phyloP scores from a whole-genome alignment of 2,329 filamentous ascomycete genomes.

The Lachnellula hyalina region DNA sequence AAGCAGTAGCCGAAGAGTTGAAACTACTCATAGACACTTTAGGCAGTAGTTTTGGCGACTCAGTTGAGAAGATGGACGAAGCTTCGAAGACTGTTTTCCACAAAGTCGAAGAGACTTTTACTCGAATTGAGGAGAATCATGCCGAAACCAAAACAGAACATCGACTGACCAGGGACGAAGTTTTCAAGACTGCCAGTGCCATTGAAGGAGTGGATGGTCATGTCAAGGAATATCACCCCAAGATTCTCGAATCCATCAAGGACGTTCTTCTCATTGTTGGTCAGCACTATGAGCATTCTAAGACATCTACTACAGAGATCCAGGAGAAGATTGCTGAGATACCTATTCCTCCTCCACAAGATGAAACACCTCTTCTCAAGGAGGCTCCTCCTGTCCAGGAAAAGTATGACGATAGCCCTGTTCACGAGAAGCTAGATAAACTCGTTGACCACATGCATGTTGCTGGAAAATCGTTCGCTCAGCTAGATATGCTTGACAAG shows the following conservation, averaged over 20 bases:
- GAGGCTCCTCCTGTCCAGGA: conserved; percentile 39
- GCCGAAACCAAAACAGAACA: conserved; percentile 72
- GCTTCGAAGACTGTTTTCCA: conserved; percentile 83
- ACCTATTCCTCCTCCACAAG: conserved; percentile 39
- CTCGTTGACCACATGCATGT: conserved; percentile 60
- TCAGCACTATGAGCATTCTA: conserved; percentile 85
- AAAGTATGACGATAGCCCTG: conserved; percentile 59
- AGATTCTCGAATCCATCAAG: conserved; percentile 79
- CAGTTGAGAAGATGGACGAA: conserved; percentile 79
- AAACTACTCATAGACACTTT: conserved; percentile 82
- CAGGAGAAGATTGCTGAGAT: conserved; percentile 52
- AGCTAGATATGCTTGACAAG: conserved; percentile 78
- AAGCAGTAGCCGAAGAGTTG: conserved; percentile 78
- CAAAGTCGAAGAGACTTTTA: conserved; percentile 73
- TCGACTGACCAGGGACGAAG: conserved; percentile 73
- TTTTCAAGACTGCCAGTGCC: conserved; percentile 66
- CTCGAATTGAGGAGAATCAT: conserved; percentile 70
- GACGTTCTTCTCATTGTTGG: conserved; percentile 79
- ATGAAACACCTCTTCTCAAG: conserved; percentile 53
- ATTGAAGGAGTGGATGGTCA: conserved; percentile 75
- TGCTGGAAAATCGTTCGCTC: conserved; percentile 64
- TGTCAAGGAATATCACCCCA: conserved; percentile 77
- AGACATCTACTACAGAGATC: conserved; percentile 53
- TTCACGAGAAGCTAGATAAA: conserved; percentile 53
- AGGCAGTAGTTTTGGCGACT: conserved; percentile 72